Evolutionary conservation across 2,329 filamentous ascomycete species (phyloP).

Genomic region (Penicillium glabrum): DNA sequence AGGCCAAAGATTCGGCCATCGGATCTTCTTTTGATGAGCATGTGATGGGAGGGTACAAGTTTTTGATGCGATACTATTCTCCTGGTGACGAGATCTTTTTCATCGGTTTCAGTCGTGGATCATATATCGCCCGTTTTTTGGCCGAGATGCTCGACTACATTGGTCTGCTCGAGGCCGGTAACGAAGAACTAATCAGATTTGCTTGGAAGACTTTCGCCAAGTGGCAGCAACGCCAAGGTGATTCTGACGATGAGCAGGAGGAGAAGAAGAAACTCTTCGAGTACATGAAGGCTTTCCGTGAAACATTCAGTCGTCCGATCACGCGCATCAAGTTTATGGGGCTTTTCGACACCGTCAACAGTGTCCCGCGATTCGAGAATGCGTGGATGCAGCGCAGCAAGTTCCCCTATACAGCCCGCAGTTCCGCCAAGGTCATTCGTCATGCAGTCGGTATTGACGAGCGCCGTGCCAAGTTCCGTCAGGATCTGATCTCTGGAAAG

Average conservation of each 20-base stretch:
- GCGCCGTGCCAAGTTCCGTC: slow-evolving; percentile 58
- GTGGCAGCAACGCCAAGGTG: slow-evolving; percentile 39
- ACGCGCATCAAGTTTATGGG: slow-evolving; percentile 73
- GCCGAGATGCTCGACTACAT: slow-evolving; percentile 85
- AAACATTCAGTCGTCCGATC: slow-evolving; percentile 76
- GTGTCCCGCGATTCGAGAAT: slow-evolving; percentile 73
- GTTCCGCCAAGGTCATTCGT: slow-evolving; percentile 55
- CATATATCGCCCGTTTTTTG: slow-evolving; percentile 72
- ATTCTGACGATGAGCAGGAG: slow-evolving; percentile 27
- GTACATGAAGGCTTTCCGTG: slow-evolving; percentile 77
- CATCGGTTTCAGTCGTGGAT: slow-evolving; percentile 72
- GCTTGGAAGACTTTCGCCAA: slow-evolving; percentile 65
- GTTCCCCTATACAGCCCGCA: slow-evolving; percentile 62
- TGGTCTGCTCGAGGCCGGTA: slow-evolving; percentile 75
- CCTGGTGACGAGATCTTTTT: slow-evolving; percentile 63
- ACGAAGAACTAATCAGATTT: slow-evolving; percentile 81
- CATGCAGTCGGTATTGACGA: slow-evolving; percentile 61
- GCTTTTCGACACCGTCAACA: slow-evolving; percentile 80
- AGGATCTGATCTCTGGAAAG: slow-evolving; percentile 55
- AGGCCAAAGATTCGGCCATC: slow-evolving; percentile 66
- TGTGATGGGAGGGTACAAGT: slow-evolving; percentile 79
- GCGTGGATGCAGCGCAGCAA: slow-evolving; percentile 72
- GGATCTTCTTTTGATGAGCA: slow-evolving; percentile 80
- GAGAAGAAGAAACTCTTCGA: slow-evolving; percentile 57
- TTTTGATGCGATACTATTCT: slow-evolving; percentile 72